Base-by-base conservation (phyloP, 208 protist genomes). In the Trypanosomatidae sp. region DNA sequence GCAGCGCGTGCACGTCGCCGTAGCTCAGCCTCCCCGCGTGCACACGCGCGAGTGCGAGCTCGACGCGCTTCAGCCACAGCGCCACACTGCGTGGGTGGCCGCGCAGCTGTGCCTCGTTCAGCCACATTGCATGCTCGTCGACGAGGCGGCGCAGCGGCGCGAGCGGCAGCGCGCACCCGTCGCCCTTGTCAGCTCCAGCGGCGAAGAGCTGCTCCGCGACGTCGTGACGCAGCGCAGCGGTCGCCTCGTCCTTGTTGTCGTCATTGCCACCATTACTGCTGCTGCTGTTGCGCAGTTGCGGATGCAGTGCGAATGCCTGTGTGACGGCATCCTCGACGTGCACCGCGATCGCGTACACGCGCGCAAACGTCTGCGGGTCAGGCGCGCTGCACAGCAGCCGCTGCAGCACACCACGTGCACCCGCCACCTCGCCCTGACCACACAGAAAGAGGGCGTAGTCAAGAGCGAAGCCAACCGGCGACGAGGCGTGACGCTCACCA, bases 41-140 rank as follows among this genome's bases (percentile, higher is more conserved):
- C 72, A 82, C 21, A 60, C 50, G 25, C 43, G 10, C 32, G 63
- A 45, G n/a, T 41, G 30, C 48, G 26, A 86, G 58, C 64, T 92
- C 83, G 6, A 65, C 61, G 6, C 83, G 65, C 46, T 88, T 92
- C 10, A 88, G 58, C 79, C 83, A 92, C 19, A 87, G 56, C 0
- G 61, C 30, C 1, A 60, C 64, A 38, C 69, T 65, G 24, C 41
- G 48, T 0, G 66, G 69, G 18, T 63, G 48, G 25, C 60, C 48
- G 26, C 71, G 51, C 30, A 92, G 61, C 52, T 84, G 71, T 6
- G 71, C 53, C 33, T 86, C 68, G 56, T 88, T 87, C 8, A 87
- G 48, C 33, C 66, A 48, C 16, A 88, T 51, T 18, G 74, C 57
- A 33, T 83, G 72, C 30, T 67, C 48, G n/a, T 59, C 41, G 2